Evolutionary conservation across 2,329 filamentous ascomycete genomes (phyloP), one percentile per base, ranked within the genome.

Genomic region (Colletotrichum spaethianum): DNA sequence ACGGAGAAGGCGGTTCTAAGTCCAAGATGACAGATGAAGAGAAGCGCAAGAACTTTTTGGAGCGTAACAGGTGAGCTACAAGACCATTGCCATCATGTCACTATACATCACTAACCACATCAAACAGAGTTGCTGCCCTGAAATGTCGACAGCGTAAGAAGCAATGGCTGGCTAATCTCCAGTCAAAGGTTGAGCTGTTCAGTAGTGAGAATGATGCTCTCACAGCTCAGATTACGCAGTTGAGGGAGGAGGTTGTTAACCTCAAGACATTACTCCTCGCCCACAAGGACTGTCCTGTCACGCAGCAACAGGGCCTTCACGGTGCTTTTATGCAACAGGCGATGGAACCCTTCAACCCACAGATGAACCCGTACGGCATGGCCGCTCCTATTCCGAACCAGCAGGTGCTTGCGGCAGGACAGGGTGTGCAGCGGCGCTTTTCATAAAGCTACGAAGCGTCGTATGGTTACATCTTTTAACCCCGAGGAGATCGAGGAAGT

Each of bases 131-230:
- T 75, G 96, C 96, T 74, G 96, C 96, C 3, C 87, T 99, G 72
- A 99, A 99, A 80, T 99, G 96, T 83, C 93, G 96, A 73, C 96
- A 99, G 82, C 91, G 96, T 26, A 99, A 99, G 88, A 99, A 99
- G 88, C 96, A 98, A 81, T 99, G 96, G 96, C 89, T 98, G 70
- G 93, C 94, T 40, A 98, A 98, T 76, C 88, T 99, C 1, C 96
- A 99, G 82, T 90, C 91, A 67, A 98, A 98, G 82, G 96, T 98
- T 20, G 96, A 99, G 81, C 88, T 97, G 75, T 98, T 95, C 79
- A 95, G 93, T 74, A 92, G 89, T 0, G 96, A 99, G 82, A 98
- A 98, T 75, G 96, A 99, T 79, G 91, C 91, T 1, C 87, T 99
- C 42, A 94, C 92, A 23, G 88, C 92, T 3, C 96, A 96, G 74